phyloP scores from a whole-genome alignment of 202 grass and related monocot species.

The Zoysia matrella region DNA sequence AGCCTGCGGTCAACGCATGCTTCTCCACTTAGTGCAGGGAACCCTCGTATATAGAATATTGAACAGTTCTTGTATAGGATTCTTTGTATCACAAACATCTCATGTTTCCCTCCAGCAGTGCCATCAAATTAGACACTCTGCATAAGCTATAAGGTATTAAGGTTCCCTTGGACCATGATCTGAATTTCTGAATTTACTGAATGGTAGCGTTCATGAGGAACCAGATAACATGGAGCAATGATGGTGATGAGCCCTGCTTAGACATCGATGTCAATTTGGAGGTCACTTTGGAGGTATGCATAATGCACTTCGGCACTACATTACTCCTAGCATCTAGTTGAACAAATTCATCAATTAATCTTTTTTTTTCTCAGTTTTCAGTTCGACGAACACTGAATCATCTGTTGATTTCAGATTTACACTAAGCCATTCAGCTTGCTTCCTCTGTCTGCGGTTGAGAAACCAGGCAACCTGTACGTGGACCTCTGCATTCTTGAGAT shows the following conservation, averaged over 20 bases:
- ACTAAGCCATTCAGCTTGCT: constrained; percentile 89
- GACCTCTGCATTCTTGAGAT: not conserved
- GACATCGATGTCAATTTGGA: constrained; percentile 78
- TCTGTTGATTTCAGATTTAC: constrained; percentile 62
- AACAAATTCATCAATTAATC: not conserved
- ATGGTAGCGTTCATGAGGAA: constrained; percentile 82
- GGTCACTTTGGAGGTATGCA: constrained; percentile 65
- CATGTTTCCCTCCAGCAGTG: not conserved
- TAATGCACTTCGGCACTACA: not conserved
- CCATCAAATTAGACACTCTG: not conserved
- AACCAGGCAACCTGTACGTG: constrained; percentile 82
- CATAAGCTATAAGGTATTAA: not conserved
- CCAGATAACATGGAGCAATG: constrained; percentile 68
- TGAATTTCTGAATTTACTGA: constrained; percentile 14
- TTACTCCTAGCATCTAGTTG: not conserved
- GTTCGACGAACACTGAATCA: not conserved
- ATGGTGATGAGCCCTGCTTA: constrained; percentile 59
- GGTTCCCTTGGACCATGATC: not conserved
- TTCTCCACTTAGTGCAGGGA: not conserved
- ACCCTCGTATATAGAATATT: not conserved
- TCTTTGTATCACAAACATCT: not conserved
- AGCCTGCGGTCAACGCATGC: not conserved
- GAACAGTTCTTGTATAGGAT: not conserved
- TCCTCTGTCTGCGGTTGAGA: constrained; percentile 88
- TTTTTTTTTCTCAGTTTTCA: not conserved